These are phyloP conservation scores for Nicotiana tomentosiformis DNA, from an alignment of 257 asterid genomes.

Conservation along the genomic window DNA sequence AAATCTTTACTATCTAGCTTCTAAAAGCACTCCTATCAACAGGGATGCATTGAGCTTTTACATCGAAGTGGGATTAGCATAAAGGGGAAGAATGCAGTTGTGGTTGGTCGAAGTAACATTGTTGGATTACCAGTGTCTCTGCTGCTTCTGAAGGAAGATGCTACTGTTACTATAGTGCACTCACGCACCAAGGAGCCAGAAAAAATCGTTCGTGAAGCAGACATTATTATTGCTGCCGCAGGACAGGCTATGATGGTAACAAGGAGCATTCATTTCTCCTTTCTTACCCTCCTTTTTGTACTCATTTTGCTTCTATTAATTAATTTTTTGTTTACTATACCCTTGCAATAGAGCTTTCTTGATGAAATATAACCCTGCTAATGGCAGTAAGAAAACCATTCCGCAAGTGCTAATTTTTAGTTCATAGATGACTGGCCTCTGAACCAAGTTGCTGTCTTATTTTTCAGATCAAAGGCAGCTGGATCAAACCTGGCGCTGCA, in stretches of 20 bases:
- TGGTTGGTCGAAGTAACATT: constrained; percentile 94
- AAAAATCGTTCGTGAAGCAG: constrained; percentile 71
- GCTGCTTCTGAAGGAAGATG: constrained; percentile 87
- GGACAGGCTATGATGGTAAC: constrained; percentile 87
- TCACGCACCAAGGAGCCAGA: constrained; percentile 82
- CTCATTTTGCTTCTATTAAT: neutral
- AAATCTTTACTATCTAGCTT: neutral
- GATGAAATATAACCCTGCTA: neutral
- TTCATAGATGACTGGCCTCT: neutral
- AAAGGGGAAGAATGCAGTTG: constrained; percentile 87
- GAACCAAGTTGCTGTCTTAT: neutral
- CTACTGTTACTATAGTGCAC: constrained; percentile 83
- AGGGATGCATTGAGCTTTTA: constrained; percentile 95
- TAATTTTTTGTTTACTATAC: neutral
- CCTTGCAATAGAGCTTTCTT: neutral
- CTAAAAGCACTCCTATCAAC: neutral
- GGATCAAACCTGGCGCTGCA: constrained; percentile 99
- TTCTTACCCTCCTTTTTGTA: neutral
- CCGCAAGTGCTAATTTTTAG: neutral
- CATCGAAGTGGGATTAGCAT: constrained; percentile 59
- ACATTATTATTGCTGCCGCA: constrained; percentile 91
- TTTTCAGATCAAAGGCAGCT: constrained; percentile 81
- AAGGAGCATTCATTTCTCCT: neutral
- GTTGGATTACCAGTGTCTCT: constrained; percentile 87
- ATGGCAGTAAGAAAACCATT: neutral